These are phyloP conservation scores for Dissophora globulifera DNA, from an alignment of 192 early-diverging fungal genomes.

Conservation along the genomic window DNA sequence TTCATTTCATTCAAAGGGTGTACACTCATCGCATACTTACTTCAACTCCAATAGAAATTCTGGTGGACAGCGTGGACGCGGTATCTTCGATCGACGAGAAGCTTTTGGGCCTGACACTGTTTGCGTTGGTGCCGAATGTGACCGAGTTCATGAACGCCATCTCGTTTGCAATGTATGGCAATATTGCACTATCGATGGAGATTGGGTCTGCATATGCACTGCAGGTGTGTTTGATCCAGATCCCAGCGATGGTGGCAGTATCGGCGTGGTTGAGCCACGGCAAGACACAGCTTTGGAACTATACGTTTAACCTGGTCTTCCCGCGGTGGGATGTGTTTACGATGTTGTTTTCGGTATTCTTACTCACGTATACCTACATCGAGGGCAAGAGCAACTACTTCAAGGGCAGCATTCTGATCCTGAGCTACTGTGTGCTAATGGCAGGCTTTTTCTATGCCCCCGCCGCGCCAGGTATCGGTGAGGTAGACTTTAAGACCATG, in stretches of 20 bases:
- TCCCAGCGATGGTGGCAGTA: slow-evolving; percentile 92
- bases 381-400: slow-evolving; percentile 98
- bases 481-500: slow-evolving; percentile 5
- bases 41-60: slow-evolving; percentile 84
- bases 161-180: slow-evolving; percentile 92
- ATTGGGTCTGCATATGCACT: slow-evolving; percentile 96
- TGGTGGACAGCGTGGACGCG: slow-evolving; percentile 87
- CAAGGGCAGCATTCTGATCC: slow-evolving; percentile 89
- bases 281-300: slow-evolving; percentile 26
- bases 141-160: slow-evolving; percentile 97
- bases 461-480: slow-evolving; percentile 4
- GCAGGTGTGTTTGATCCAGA: slow-evolving; percentile 94
- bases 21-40: too few relatives aligned
- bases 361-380: slow-evolving; percentile 92
- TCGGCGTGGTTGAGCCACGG: slow-evolving; percentile 67
- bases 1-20: too few relatives aligned
- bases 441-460: slow-evolving; percentile 83
- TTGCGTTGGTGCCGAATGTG: slow-evolving; percentile 94
- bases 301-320: slow-evolving; percentile 53
- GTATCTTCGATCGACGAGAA: slow-evolving; percentile 85
- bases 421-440: slow-evolving; percentile 87
- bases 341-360: slow-evolving; percentile 67
- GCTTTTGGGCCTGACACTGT: slow-evolving; percentile 91
- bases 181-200: slow-evolving; percentile 87
- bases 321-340: slow-evolving; percentile 57